Evolutionary conservation across 2,329 filamentous ascomycete species (phyloP), one percentile per base, ranked within the genome.

Genomic region (Diaporthe sp.): DNA sequence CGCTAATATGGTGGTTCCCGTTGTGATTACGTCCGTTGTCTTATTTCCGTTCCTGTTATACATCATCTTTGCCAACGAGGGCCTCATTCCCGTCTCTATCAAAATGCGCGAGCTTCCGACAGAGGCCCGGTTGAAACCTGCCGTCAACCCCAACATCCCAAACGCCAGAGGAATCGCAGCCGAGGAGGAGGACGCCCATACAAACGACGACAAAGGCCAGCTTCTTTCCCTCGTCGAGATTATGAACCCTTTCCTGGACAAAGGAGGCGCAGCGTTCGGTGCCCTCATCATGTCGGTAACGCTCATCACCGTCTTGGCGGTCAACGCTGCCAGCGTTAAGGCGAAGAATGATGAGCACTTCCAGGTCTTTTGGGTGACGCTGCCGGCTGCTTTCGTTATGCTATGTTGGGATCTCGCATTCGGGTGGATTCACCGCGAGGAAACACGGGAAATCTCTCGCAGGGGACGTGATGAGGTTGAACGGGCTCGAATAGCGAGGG

Each of bases 171-270:
- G 89, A 22, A 85, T 82, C 2, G 85, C 86, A 0, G 88, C 88
- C 10, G 88, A 90, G 61, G 84, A 88, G 66, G 88, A 89, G 30
- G 32, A 61, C 7, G 22, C n/a, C 15, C 56, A 42, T 25, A 17
- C 22, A 39, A 61, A 61, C n/a, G 56, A 42, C n/a, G 35, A 42
- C 22, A n/a, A 42, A 9, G 56, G 56, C 1, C 56, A 61, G 56
- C 35, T 61, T 25, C 56, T 59, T 39, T 61, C 56, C 27, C 86
- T 94, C 0, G 92, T 93, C 76, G 92, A 94, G 78, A 93, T 94
- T 78, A 89, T 94, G 88, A 94, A 94, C 76, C 93, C 93, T 0
- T 94, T 92, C 73, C 81, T 94, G 0, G 93, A 95, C 79, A 93
- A 90, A 76, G 83, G 85, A 3, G 90, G 92, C 9, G 93, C 93